Evolutionary conservation across 2,329 filamentous ascomycete genomes (phyloP).

Genomic region (Alternaria brassicae): DNA sequence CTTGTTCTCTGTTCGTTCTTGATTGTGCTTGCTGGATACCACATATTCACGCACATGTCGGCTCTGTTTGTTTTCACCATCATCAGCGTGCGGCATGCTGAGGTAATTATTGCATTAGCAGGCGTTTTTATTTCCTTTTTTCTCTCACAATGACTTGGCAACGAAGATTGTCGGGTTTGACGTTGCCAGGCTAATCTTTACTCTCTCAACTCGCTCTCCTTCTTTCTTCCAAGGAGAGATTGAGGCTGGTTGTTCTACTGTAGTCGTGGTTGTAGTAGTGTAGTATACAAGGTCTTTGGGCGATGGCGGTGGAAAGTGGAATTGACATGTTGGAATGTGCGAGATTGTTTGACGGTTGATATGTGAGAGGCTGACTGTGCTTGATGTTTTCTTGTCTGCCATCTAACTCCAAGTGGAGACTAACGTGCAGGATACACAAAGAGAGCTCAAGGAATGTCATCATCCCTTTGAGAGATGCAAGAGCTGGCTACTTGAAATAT

Average conservation of each 20-base stretch:
- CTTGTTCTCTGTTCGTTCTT: background rate
- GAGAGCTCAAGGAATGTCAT: background rate
- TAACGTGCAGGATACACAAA: background rate
- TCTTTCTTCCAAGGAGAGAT: background rate
- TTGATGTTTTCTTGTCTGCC: background rate
- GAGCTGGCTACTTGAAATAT: background rate
- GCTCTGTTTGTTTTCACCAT: background rate
- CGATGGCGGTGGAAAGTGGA: background rate
- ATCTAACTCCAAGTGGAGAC: background rate
- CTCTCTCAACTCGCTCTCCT: slow-evolving; percentile 2
- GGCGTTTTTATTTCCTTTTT: slow-evolving; percentile 3
- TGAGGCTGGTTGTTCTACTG: background rate
- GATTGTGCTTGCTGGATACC: slow-evolving; percentile 10
- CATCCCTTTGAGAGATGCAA: background rate
- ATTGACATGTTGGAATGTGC: slow-evolving; percentile 5
- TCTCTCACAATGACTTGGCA: background rate
- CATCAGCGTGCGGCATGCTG: slow-evolving; percentile 12
- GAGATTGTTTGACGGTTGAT: background rate
- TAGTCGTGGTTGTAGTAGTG: slow-evolving; percentile 5
- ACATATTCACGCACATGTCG: slow-evolving; percentile 5
- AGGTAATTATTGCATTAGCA: slow-evolving; percentile 11
- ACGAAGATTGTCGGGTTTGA: slow-evolving; percentile 1
- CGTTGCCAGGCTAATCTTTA: slow-evolving; percentile 3
- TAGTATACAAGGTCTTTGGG: background rate
- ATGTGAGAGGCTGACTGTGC: background rate